Evolutionary conservation across 371 early-diverging fungal species (phyloP), one percentile per base, ranked within the genome.

Genomic region (Fennellomyces sp.): DNA sequence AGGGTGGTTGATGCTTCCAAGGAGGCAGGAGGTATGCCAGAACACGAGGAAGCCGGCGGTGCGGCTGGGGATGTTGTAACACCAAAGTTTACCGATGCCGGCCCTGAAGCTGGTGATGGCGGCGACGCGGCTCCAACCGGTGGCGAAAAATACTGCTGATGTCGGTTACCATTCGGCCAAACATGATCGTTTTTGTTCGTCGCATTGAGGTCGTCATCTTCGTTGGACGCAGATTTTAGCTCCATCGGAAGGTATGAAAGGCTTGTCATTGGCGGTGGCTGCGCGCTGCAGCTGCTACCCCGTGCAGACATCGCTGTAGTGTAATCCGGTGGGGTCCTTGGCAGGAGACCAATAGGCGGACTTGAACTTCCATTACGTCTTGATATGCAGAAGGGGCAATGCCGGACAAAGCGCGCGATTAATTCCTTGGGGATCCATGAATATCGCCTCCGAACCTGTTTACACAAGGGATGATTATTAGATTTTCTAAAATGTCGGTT

Each of bases 401-500:
- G 72, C 17, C 80, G 66, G 13, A 80, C 80, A 65, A 80, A 80
- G 25, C 80, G 76, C 15, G 80, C 80, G 57, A 80, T 76, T 45
- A 80, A 38, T 56, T 80, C 80, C 56, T 80, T 80, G 5, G 80
- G 80, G 5, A 80, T 80, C 80, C 80, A 80, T 31, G 80, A 80
- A 56, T 72, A 80, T 31, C 75, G 69, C 26, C 64, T 65, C 12
- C 79, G 68, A 27, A 73, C 73, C 73, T 73, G 47, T 39, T 26
- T 30, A 28, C 13, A 17, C 6, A 23, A 48, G 38, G 56, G 8
- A n/a, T 27, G n/a, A 45, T 19, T 7, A 41, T 26, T 36, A 47
- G 33, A 61, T 48, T 29, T 0, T 10, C 17, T 17, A 29, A 8
- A 39, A 5, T n/a, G 38, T 47, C 33, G 17, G 4, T 54, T 25